Base-by-base conservation (phyloP, 2,329 filamentous ascomycete genomes). In the Pyricularia pennisetigena region DNA sequence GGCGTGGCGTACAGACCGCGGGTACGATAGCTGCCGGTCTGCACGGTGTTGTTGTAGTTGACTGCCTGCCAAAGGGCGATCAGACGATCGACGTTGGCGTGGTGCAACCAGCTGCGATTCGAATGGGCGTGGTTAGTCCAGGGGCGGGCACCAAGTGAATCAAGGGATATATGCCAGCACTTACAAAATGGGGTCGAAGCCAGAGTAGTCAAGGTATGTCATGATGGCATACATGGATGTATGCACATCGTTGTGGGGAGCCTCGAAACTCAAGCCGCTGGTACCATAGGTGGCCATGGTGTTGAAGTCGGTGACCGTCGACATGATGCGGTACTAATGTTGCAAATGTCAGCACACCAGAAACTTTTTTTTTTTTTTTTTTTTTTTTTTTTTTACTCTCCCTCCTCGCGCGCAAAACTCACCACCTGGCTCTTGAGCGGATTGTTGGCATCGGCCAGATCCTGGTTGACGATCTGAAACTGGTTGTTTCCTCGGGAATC, bases 41-140 rank as follows among this genome's bases (percentile, higher is more conserved):
- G 67, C 20, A 70, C 69, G 66, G 72, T 70, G n/a, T 73, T 66
- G 65, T 74, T 73, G 63, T 70, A 69, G 65, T 80, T 73, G 24
- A 78, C 72, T 3, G 75, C 75, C 70, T 79, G 74, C 77, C 77
- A 81, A 59, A 81, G 71, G 0, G 82, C 81, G 70, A 85, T 84
- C 23, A 88, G 78, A 41, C 86, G 82, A 70, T 88, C 85, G 65
- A 88, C 79, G 71, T 88, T 85, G 68, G 80, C 76, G 76, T 82
- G 80, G 68, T 82, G 80, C n/a, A 82, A 77, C 78, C 79, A 80
- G 69, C 59, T 62, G 59, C 10, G 26, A 26, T 16, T 28, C 8
- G 3, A 16, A 14, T 59, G 1, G 12, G 5, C 2, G 35, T 54
- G 16, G 41, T 54, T 16, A 35, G 32, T 14, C 8, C 30, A n/a